Percentiles rank a stretch among this genome's conserved stretches.
Evolutionary conservation across 148 eudicot genomes (phyloP).

Genomic region (Rhododendron mucronatum): DNA sequence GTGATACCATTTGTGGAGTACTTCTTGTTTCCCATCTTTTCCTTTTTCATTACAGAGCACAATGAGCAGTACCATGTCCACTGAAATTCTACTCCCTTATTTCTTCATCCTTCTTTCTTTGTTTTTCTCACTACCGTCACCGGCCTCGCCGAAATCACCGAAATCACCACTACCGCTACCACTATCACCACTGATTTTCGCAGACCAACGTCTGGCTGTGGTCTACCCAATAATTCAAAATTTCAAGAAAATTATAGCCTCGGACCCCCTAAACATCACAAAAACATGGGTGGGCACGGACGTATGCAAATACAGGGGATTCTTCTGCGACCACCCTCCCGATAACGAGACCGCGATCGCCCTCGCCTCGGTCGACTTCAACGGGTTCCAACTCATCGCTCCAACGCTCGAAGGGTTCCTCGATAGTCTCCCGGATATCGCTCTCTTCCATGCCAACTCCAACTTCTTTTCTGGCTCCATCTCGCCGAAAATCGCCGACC

Average conservation of each 20-base stretch:
- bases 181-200: not conserved
- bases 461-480: conserved; percentile 13
- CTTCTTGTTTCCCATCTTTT: not conserved
- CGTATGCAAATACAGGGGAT: not conserved
- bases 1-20: not conserved
- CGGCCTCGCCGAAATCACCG: not conserved
- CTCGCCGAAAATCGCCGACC: not conserved
- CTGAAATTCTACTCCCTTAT: not conserved
- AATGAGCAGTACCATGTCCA: not conserved
- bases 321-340: not conserved
- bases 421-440: conserved; percentile 21
- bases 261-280: not conserved
- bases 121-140: not conserved
- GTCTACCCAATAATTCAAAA: not conserved
- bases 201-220: not conserved
- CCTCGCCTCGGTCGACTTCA: not conserved
- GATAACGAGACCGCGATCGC: not conserved
- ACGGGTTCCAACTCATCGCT: not conserved
- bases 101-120: not conserved
- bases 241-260: not conserved
- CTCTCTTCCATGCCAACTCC: conserved; percentile 25
- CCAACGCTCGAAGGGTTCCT: conserved; percentile 7
- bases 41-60: not conserved
- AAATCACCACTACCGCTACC: not conserved
- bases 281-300: not conserved